phyloP scores from a whole-genome alignment of 2,329 filamentous ascomycete genomes.

The Zymoseptoria brevis region DNA sequence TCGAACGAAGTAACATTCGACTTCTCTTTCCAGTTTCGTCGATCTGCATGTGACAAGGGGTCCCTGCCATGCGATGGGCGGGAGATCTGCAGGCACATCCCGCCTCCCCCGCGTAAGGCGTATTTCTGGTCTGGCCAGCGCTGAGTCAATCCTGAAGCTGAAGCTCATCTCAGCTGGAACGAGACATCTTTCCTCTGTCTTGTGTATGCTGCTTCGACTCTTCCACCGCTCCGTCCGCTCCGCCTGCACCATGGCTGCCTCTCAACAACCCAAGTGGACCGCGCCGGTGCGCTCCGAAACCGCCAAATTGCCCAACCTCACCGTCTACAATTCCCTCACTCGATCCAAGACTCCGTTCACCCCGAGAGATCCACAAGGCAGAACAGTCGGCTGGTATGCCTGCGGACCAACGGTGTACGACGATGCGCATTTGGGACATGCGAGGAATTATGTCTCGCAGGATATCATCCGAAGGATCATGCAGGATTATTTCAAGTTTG shows the following conservation, averaged over 20 bases:
- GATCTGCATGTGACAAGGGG: neutral
- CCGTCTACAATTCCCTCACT: conserved; percentile 74
- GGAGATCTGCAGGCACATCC: neutral
- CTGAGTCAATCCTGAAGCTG: neutral
- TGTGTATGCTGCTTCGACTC: neutral
- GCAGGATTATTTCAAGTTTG: conserved; percentile 72
- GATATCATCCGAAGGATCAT: conserved; percentile 81
- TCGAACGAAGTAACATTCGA: no score
- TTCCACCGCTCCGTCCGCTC: neutral
- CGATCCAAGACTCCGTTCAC: conserved; percentile 66
- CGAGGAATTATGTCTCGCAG: conserved; percentile 82
- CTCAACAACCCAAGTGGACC: conserved; percentile 25
- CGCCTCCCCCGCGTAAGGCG: neutral
- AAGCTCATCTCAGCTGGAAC: neutral
- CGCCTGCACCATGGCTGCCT: conserved; percentile 5
- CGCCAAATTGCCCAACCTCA: conserved; percentile 48
- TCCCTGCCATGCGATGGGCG: neutral
- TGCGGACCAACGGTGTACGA: conserved; percentile 80
- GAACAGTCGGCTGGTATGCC: conserved; percentile 75
- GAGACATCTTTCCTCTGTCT: neutral
- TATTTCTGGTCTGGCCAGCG: neutral
- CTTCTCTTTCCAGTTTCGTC: no score
- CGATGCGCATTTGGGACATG: conserved; percentile 74
- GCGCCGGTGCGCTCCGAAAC: conserved; percentile 25
- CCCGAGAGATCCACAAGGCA: conserved; percentile 59